Evolutionary conservation across 2,329 filamentous ascomycete species (phyloP).

Genomic region (Diaporthe sp.): DNA sequence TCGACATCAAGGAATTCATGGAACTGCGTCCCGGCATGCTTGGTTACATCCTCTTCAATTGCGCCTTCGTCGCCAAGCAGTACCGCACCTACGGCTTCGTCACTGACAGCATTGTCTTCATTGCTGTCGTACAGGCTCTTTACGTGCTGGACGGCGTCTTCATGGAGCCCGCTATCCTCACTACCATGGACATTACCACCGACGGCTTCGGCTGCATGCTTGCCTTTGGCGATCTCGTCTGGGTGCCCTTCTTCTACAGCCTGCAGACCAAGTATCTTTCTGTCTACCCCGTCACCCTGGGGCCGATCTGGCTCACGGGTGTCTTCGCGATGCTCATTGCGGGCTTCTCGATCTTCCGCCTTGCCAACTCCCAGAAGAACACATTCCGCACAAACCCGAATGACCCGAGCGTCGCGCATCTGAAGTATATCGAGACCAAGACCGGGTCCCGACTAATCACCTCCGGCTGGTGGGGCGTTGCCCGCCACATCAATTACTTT

Average conservation of each 20-base stretch:
- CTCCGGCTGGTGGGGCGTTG: conserved; percentile 93
- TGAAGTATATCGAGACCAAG: conserved; percentile 88
- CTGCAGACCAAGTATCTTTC: conserved; percentile 88
- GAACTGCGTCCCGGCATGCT: conserved; percentile 94
- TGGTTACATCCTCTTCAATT: conserved; percentile 88
- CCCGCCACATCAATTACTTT: conserved; percentile 95
- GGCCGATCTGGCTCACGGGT: conserved; percentile 72
- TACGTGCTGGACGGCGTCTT: conserved; percentile 89
- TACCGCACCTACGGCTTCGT: conserved; percentile 87
- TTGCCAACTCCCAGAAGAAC: conserved; percentile 96
- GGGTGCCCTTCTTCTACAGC: conserved; percentile 92
- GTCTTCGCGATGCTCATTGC: conserved; percentile 76
- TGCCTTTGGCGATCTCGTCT: conserved; percentile 90
- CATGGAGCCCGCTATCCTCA: conserved; percentile 90
- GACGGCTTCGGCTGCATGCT: conserved; percentile 98
- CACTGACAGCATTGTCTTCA: conserved; percentile 87
- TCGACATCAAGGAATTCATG: conserved; percentile 92
- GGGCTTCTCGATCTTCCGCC: conserved; percentile 93
- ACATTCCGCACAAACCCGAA: conserved; percentile 89
- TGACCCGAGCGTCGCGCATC: conserved; percentile 82
- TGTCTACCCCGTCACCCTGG: conserved; percentile 84
- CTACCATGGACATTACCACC: conserved; percentile 93
- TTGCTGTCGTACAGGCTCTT: conserved; percentile 81
- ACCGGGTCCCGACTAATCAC: conserved; percentile 84
- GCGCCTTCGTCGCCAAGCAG: conserved; percentile 88